A percentile compares a stretch with the other conserved stretches of the same genome.
These are phyloP conservation scores for Turritis glabra DNA, from an alignment of 345 rosid genomes.

Conservation along the genomic window DNA sequence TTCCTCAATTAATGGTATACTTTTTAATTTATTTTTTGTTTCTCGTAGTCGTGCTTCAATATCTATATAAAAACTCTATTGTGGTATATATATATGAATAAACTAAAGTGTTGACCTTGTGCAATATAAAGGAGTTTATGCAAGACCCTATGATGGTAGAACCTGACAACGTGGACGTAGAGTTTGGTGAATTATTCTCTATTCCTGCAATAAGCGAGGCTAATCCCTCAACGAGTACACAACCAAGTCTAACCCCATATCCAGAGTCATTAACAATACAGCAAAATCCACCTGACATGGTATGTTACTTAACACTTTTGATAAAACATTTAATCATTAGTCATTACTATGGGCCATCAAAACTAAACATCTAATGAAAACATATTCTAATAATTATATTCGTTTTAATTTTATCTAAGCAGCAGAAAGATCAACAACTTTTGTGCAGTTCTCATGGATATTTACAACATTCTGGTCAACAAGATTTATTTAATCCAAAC, in stretches of 20 bases:
- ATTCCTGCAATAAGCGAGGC: neutral
- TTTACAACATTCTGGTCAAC: conserved; percentile 1
- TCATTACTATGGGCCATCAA: neutral
- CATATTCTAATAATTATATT: neutral
- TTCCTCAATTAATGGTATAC: conserved; percentile 1
- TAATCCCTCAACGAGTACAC: neutral
- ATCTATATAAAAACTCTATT: neutral
- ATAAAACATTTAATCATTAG: neutral
- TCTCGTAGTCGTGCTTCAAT: neutral
- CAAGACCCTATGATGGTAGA: conserved; percentile 6
- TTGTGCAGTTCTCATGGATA: neutral
- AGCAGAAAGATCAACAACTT: neutral
- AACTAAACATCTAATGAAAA: too few relatives aligned
- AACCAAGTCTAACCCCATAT: neutral
- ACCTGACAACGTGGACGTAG: neutral
- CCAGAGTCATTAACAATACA: conserved; percentile 12
- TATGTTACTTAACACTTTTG: conserved; percentile 1
- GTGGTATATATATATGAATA: neutral
- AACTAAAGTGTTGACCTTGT: neutral
- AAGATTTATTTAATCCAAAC: neutral
- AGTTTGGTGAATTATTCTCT: neutral
- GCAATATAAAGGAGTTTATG: neutral
- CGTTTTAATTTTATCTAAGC: neutral
- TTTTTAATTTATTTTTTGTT: neutral
- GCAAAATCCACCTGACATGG: conserved; percentile 1